These are phyloP conservation scores for Aspergillus funiculosus DNA, from an alignment of 495 filamentous ascomycete species.

Conservation along the genomic window DNA sequence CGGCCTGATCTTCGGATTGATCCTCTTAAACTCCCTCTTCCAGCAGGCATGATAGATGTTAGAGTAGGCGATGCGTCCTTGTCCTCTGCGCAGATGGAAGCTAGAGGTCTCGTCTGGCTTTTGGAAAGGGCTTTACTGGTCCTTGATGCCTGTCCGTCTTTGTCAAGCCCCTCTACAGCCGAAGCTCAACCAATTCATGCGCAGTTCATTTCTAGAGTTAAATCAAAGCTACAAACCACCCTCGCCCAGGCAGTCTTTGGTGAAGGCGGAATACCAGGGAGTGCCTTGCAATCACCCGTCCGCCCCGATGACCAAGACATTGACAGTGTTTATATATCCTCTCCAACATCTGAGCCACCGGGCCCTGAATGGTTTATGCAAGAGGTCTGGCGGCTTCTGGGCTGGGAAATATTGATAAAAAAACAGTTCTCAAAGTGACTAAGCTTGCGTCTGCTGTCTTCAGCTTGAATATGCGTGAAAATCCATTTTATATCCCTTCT, in stretches of 20 bases:
- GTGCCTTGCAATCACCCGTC: constrained; percentile 19
- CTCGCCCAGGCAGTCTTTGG: constrained; percentile 40
- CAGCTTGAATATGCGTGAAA: background rate
- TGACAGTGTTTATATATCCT: background rate
- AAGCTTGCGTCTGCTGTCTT: no score
- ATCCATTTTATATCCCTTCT: background rate
- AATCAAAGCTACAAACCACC: constrained; percentile 34
- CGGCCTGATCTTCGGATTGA: constrained; percentile 21
- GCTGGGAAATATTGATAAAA: constrained; percentile 40
- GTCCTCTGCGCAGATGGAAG: constrained; percentile 24
- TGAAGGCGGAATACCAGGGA: constrained; percentile 20
- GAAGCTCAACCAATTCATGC: background rate
- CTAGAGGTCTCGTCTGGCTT: constrained; percentile 34
- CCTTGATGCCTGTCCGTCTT: constrained; percentile 10
- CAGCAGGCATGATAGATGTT: constrained; percentile 26
- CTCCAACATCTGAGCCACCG: constrained; percentile 7
- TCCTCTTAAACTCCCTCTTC: constrained; percentile 22
- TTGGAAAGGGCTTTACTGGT: constrained; percentile 31
- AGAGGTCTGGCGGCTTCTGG: constrained; percentile 45
- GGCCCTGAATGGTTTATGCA: constrained; percentile 43
- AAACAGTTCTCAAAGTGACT: background rate
- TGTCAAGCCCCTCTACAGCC: background rate
- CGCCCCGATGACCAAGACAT: constrained; percentile 20
- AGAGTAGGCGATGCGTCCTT: constrained; percentile 19
- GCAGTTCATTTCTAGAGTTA: constrained; percentile 23